Evolutionary conservation across 2,329 filamentous ascomycete genomes (phyloP).

Genomic region (Coniochaeta pulveracea): DNA sequence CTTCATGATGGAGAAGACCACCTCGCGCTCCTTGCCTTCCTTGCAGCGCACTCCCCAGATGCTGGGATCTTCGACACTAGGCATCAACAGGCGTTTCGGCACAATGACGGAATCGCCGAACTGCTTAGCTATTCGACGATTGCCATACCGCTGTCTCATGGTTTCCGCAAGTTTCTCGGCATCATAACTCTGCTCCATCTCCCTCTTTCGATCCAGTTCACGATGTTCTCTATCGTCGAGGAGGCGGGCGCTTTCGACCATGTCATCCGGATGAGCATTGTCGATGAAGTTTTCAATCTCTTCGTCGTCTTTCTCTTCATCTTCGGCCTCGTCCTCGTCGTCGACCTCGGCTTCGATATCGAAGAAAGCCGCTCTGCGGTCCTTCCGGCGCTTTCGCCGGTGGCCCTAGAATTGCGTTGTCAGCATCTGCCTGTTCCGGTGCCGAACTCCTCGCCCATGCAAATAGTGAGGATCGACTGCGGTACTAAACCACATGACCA

Average conservation of each 20-base stretch:
- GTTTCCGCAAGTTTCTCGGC: slow-evolving; percentile 87
- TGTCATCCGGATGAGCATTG: slow-evolving; percentile 82
- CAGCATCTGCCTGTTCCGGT: slow-evolving; percentile 12
- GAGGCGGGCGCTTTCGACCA: slow-evolving; percentile 67
- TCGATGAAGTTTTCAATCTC: slow-evolving; percentile 77
- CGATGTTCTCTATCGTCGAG: slow-evolving; percentile 87
- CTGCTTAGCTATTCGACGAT: slow-evolving; percentile 55
- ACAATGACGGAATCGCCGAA: slow-evolving; percentile 63
- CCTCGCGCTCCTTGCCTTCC: slow-evolving; percentile 89
- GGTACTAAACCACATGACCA: too few relatives aligned
- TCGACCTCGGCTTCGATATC: slow-evolving; percentile 98
- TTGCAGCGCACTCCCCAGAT: slow-evolving; percentile 94
- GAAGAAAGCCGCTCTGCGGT: slow-evolving; percentile 71
- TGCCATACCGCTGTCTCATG: slow-evolving; percentile 78
- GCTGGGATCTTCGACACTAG: slow-evolving; percentile 87
- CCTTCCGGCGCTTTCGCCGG: slow-evolving; percentile 69
- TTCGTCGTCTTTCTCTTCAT: slow-evolving; percentile 81
- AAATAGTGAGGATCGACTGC: background rate
- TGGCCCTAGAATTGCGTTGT: slow-evolving; percentile 33
- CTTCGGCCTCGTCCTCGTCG: slow-evolving; percentile 78
- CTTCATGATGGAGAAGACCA: slow-evolving; percentile 79
- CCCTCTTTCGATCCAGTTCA: slow-evolving; percentile 84
- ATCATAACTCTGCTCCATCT: slow-evolving; percentile 79
- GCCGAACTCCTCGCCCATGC: too few relatives aligned
- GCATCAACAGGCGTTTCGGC: slow-evolving; percentile 76